Percentiles rank a stretch among this genome's conserved stretches.
These are phyloP conservation scores for Tricholoma saponaceum DNA, from an alignment of 768 basidiomycete species.

Conservation along the genomic window DNA sequence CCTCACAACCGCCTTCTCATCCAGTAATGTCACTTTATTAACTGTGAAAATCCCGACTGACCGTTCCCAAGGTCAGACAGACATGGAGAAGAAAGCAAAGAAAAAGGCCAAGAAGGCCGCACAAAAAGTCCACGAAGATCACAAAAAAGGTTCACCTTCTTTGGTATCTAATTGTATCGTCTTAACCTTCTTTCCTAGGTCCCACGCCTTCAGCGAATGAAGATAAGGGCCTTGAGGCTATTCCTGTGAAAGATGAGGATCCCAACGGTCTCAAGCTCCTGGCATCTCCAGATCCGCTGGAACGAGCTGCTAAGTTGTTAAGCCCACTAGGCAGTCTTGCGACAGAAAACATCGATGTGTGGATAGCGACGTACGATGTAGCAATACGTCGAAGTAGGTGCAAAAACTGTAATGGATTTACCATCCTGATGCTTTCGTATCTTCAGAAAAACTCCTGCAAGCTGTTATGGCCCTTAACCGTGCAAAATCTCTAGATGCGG, in stretches of 20 bases:
- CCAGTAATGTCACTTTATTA: conserved; percentile 25
- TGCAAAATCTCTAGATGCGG: conserved; percentile 48
- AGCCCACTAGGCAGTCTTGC: conserved; percentile 55
- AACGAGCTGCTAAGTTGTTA: conserved; percentile 70
- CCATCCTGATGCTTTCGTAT: not conserved
- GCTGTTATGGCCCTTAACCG: conserved; percentile 64
- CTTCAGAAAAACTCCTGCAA: conserved; percentile 73
- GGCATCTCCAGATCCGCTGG: conserved; percentile 58
- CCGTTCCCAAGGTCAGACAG: conserved; percentile 34
- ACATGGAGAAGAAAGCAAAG: conserved; percentile 75
- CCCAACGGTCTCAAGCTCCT: conserved; percentile 77
- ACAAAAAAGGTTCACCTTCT: conserved; percentile 56
- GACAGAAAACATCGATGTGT: conserved; percentile 57
- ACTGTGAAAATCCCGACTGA: not conserved
- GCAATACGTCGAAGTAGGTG: conserved; percentile 73
- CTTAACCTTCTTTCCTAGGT: conserved; percentile 11
- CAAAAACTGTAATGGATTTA: not conserved
- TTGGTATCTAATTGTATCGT: conserved; percentile 3
- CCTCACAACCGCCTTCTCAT: conserved; percentile 39
- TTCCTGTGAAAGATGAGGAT: conserved; percentile 69
- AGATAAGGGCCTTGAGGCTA: conserved; percentile 67
- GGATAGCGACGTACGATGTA: conserved; percentile 78
- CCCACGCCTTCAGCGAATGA: conserved; percentile 40
- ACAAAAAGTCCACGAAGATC: conserved; percentile 59
- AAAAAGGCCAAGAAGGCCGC: conserved; percentile 86